These are phyloP conservation scores for Pseudogymnoascus sp. DNA, from an alignment of 2,329 filamentous ascomycete species.

Conservation along the genomic window DNA sequence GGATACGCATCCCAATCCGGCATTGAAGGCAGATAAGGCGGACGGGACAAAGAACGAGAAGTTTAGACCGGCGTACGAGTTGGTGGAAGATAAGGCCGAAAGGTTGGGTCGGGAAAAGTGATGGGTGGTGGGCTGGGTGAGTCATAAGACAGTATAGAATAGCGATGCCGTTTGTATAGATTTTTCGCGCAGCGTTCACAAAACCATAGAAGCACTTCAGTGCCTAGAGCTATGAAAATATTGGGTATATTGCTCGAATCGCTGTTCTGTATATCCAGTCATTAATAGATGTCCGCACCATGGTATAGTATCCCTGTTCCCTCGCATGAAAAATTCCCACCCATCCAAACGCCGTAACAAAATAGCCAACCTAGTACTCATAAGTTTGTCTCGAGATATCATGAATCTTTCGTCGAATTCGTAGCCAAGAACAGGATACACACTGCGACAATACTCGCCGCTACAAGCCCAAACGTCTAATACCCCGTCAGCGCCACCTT, in stretches of 20 bases:
- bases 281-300: background rate
- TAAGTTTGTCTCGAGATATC: background rate
- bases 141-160: background rate
- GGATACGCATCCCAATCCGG: slow-evolving; percentile 86
- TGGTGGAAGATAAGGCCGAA: slow-evolving; percentile 70
- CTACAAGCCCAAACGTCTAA: slow-evolving; percentile 56
- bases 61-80: slow-evolving; percentile 69
- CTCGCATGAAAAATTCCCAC: background rate
- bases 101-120: slow-evolving; percentile 59
- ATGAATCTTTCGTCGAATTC: slow-evolving; percentile 21
- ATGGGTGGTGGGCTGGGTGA: background rate
- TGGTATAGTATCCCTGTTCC: slow-evolving; percentile 3
- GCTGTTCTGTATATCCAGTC: slow-evolving; percentile 2
- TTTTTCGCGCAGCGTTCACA: background rate
- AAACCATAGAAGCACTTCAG: background rate
- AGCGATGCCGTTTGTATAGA: slow-evolving; percentile 4
- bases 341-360: background rate
- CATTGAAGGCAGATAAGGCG: slow-evolving; percentile 41
- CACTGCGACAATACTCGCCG: slow-evolving; percentile 56
- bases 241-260: slow-evolving; percentile 5
- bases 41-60: slow-evolving; percentile 25
- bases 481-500: background rate
- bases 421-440: slow-evolving; percentile 55
- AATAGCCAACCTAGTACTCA: background rate
- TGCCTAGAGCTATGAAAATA: background rate